Conservation (phyloP, 2,329 filamentous ascomycete genomes). For the Celoporthe dispersa region DNA sequence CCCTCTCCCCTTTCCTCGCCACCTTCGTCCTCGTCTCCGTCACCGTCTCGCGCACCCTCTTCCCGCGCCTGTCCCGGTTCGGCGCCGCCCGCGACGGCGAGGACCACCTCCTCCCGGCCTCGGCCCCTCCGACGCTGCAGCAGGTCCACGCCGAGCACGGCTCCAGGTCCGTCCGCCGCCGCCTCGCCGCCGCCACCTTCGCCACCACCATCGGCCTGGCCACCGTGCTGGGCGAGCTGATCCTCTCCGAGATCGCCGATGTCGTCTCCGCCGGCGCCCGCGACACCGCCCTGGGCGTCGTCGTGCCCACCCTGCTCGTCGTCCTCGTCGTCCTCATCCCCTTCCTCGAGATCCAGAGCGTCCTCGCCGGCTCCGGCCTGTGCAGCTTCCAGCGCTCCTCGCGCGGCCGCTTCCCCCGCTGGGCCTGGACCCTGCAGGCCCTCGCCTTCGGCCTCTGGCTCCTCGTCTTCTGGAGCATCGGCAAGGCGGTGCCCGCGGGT, state of each 20-base stretch:
- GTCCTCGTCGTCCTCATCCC: slow-evolving; percentile 77
- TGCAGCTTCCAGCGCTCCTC: slow-evolving; percentile 65
- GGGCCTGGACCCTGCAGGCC: slow-evolving; percentile 68
- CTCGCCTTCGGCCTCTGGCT: slow-evolving; percentile 71
- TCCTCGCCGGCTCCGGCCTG: slow-evolving; percentile 58
- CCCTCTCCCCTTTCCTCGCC: slow-evolving; percentile 71
- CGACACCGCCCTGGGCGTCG: slow-evolving; percentile 68
- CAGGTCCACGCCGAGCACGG: slow-evolving; percentile 64
- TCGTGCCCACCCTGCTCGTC: slow-evolving; percentile 72
- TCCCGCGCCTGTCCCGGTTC: slow-evolving; percentile 69
- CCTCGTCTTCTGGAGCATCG: slow-evolving; percentile 76
- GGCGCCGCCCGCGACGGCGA: slow-evolving; percentile 57
- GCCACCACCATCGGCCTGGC: slow-evolving; percentile 77
- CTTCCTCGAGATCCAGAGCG: slow-evolving; percentile 74
- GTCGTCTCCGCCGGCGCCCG: slow-evolving; percentile 71
- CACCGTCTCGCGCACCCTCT: slow-evolving; percentile 69
- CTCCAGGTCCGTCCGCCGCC: slow-evolving; percentile 53
- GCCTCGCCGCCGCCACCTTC: slow-evolving; percentile 68
- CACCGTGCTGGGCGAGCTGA: slow-evolving; percentile 76
- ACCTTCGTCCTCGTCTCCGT: slow-evolving; percentile 69
- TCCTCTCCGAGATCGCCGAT: slow-evolving; percentile 83
- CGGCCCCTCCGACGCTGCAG: slow-evolving; percentile 63
- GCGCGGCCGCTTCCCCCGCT: slow-evolving; percentile 59
- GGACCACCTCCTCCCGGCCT: slow-evolving; percentile 64
- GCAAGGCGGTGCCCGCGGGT: slow-evolving; percentile 59